Evolutionary conservation across 1,284 basidiomycete species (phyloP), one percentile per base, ranked within the genome.

Genomic region (Pholiota adiposa): DNA sequence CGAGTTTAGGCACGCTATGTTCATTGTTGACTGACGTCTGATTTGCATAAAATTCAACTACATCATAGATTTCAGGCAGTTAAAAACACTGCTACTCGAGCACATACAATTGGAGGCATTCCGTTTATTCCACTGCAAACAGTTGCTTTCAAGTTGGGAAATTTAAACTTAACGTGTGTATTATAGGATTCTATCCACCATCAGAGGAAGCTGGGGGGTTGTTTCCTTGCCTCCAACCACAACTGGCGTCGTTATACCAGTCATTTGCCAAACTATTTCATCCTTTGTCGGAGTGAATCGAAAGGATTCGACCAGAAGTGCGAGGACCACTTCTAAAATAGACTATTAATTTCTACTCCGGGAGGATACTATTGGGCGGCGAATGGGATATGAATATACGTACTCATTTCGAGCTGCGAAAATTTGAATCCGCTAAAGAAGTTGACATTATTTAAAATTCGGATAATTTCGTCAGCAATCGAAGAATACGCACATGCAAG

Each of bases 401-500:
- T 49, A 74, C 74, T 74, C 63, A 70, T 69, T 56, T 70, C 69
- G 7, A 70, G 60, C 46, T 69, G 65, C 2, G 69, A 61, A 40
- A 69, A 67, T 34, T 67, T 69, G 60, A 69, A 70, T 18, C 69
- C 69, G 23, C 63, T 65, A 34, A 14, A 58, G 23, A 50, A 50
- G 31, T 27, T n/a, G n/a, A n/a, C n/a, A n/a, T n/a, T n/a, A n/a
- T n/a, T n/a, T n/a, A n/a, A n/a, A n/a, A n/a, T n/a, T n/a, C n/a
- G n/a, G n/a, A n/a, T n/a, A n/a, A n/a, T n/a, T n/a, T n/a, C n/a
- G n/a, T n/a, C n/a, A n/a, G n/a, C n/a, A n/a, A 33, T 11, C 3
- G 23, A 36, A 46, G 7, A 19, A 23, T 9, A 59, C 72, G 50
- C 56, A 74, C 77, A 79, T 76, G 66, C 77, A 79, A 48, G 76